phyloP scores from a whole-genome alignment of 768 basidiomycete species.

The Chalciporus piperatus region DNA sequence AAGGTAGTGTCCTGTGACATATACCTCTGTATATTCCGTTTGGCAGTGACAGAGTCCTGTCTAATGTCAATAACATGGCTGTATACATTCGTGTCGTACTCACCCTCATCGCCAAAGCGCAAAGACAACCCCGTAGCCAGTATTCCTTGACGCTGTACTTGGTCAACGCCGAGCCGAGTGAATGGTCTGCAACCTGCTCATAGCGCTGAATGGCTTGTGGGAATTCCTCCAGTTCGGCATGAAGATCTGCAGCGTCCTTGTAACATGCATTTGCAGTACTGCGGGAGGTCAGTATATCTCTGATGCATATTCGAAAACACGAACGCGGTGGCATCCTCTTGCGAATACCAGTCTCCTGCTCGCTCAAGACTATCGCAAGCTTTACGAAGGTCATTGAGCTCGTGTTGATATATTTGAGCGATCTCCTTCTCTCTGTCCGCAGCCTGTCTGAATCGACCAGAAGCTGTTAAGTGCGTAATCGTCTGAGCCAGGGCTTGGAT shows the following conservation, averaged over 20 bases:
- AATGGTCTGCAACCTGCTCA: constrained; percentile 85
- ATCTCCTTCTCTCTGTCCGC: constrained; percentile 98
- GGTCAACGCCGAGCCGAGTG: constrained; percentile 78
- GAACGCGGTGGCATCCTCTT: constrained; percentile 95
- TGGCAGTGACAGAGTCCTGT: constrained; percentile 83
- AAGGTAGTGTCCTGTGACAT: constrained; percentile 82
- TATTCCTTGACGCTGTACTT: constrained; percentile 99
- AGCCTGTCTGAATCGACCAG: constrained; percentile 93
- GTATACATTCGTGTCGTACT: constrained; percentile 26
- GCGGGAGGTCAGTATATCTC: constrained; percentile 8
- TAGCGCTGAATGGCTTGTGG: constrained; percentile 83
- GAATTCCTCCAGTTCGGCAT: constrained; percentile 86
- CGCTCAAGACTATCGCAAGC: constrained; percentile 90
- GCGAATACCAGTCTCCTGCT: constrained; percentile 96
- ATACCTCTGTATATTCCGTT: constrained; percentile 77
- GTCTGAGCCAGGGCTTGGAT: constrained; percentile 84
- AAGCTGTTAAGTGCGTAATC: constrained; percentile 75
- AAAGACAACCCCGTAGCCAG: constrained; percentile 85
- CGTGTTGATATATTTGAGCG: constrained; percentile 88
- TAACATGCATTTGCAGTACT: constrained; percentile 95
- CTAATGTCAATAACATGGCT: constrained; percentile 7
- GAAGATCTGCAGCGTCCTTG: constrained; percentile 95
- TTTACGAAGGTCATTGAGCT: constrained; percentile 71
- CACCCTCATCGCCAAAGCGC: constrained; percentile 85
- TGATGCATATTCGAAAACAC: constrained; percentile 27